Evolutionary conservation across 352 stramenopile genomes (phyloP), one percentile per base, ranked within the genome.

Genomic region (Thalassiosira sp.): DNA sequence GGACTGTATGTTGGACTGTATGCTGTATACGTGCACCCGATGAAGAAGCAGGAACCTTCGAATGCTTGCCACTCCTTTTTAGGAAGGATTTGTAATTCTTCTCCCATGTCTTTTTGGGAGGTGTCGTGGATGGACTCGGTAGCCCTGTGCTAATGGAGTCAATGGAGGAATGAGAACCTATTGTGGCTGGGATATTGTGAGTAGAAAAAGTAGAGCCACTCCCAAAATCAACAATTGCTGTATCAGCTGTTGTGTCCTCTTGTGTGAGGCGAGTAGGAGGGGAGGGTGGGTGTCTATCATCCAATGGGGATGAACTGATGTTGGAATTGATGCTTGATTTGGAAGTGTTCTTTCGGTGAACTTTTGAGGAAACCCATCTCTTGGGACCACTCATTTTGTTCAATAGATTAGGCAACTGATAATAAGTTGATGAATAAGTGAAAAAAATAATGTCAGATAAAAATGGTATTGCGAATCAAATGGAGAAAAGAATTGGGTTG

Each of bases 91-190:
- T 81, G 49, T 84, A 88, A 52, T 88, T 79, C 16, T 24, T 74
- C 61, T 88, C 80, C 80, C 80, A 88, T 8, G 60, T 65, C 65
- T 87, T 88, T 52, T 79, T 81, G 20, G 76, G 76, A 33, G 75
- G 80, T 10, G 79, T 83, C 24, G 75, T 79, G 15, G 75, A 83
- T 45, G 75, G 75, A 76, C 75, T 83, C n/a, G 53, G 62, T 10
- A 81, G 46, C 31, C 60, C 58, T 48, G 72, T 76, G 31, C 37
- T 76, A 10, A 42, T 31, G 7, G 67, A 75, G 40, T 82, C 67
- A 28, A 82, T 73, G 20, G 74, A 82, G n/a, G 67, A 82, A 66
- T 76, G 67, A 24, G 67, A 82, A 18, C 45, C 37, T 33, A 78
- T 40, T 0, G 45, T 54, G 5, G 33, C 11, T 42, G 33, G 5